These are phyloP conservation scores for Areca catechu DNA, from an alignment of 176 grass and related monocot genomes.

Conservation along the genomic window DNA sequence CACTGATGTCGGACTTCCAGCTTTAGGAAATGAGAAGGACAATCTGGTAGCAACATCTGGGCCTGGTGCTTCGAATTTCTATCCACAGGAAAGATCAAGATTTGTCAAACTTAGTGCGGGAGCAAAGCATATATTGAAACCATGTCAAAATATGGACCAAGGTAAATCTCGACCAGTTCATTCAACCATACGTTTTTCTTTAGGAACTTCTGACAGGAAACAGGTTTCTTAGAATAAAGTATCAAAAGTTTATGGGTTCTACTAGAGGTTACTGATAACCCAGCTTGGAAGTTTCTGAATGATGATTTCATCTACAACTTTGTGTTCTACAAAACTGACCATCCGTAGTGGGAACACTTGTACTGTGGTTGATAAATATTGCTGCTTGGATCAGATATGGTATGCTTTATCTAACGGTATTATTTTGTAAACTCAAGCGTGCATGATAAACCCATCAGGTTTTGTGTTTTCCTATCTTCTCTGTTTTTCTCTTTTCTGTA, in stretches of 20 bases:
- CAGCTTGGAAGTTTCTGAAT: too few species aligned
- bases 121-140: conserved; percentile 40
- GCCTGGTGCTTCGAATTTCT: conserved; percentile 6
- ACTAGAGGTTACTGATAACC: background rate
- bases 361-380: too few species aligned
- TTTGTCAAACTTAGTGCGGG: conserved; percentile 40
- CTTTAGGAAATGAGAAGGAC: conserved; percentile 15
- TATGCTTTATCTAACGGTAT: too few species aligned
- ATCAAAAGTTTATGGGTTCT: conserved; percentile 16
- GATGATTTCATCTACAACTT: too few species aligned
- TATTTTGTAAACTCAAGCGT: too few species aligned
- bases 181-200: conserved; percentile 17
- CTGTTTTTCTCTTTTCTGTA: too few species aligned
- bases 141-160: conserved; percentile 23
- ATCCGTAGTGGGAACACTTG: too few species aligned
- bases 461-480: too few species aligned
- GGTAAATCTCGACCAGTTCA: conserved; percentile 29
- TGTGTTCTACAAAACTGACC: too few species aligned
- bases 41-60: conserved; percentile 12
- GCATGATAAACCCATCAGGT: too few species aligned
- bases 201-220: conserved; percentile 14
- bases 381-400: too few species aligned
- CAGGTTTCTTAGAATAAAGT: conserved; percentile 13
- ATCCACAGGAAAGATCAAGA: conserved; percentile 20
- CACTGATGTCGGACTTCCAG: too few species aligned